A percentile compares a stretch with the other conserved stretches of the same genome.
phyloP scores from a whole-genome alignment of 805 yeast species.

The Yamadazyma sp. region DNA sequence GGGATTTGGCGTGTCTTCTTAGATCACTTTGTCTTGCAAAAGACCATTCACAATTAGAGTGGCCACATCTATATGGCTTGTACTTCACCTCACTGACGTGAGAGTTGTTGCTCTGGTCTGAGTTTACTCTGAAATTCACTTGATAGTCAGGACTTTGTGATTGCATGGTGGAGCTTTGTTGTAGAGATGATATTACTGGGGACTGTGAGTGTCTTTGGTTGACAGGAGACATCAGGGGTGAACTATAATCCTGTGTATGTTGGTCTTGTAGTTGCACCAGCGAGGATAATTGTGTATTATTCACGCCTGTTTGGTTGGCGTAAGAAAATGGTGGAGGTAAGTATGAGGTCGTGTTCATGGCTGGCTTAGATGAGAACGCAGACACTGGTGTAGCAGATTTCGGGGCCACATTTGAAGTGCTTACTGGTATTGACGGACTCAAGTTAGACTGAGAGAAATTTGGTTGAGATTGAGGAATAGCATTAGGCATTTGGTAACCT shows the following conservation, averaged over 20 bases:
- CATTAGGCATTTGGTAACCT: background rate
- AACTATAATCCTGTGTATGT: constrained; percentile 1
- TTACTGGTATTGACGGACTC: no score
- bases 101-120: background rate
- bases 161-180: constrained; percentile 3
- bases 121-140: constrained; percentile 3
- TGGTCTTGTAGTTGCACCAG: background rate
- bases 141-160: constrained; percentile 4
- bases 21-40: constrained; percentile 69
- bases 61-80: constrained; percentile 40
- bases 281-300: background rate
- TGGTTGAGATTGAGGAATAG: background rate
- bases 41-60: constrained; percentile 60
- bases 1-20: constrained; percentile 66
- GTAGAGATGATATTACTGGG: constrained; percentile 2
- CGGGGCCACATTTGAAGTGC: background rate
- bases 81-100: constrained; percentile 1
- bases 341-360: constrained; percentile 4
- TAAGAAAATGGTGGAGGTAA: constrained; percentile 10
- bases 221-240: constrained; percentile 5
- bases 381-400: no score
- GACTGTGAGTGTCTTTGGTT: constrained; percentile 2
- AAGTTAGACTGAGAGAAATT: background rate
- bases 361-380: background rate
- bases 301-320: background rate